Evolutionary conservation across 768 basidiomycete species (phyloP), one percentile per base, ranked within the genome.

Genomic region (Mrakia gelida): DNA sequence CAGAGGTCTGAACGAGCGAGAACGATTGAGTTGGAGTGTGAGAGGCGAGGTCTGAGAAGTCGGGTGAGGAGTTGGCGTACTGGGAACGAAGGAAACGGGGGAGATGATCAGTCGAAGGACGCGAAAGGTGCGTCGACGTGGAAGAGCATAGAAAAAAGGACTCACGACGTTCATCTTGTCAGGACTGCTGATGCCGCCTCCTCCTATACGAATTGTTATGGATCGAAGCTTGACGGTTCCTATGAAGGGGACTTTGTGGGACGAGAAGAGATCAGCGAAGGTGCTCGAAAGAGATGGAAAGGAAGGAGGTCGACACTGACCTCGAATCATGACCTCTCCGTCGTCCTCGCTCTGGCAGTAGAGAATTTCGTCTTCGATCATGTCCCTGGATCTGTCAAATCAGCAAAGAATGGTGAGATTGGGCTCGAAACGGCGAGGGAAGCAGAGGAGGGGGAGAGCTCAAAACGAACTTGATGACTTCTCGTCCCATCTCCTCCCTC

Each of bases 11-110:
- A 11, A 72, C 76, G 28, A 78, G 56, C 32, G 65, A 34, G 73
- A 78, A 70, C 0, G 77, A 65, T 65, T 78, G 77, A 6, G 77
- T 78, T 8, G 77, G 77, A 23, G 63, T 41, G 30, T 67, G 45
- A 1, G 65, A 65, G 16, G 49, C 11, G 4, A 78, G 73, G 28
- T 78, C 77, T 3, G 77, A 75, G 43, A 78, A 78, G 65, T 78
- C 77, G 10, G 77, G 77, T 16, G 73, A 74, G 38, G 72, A 30
- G 73, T 78, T 78, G 72, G 77, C 77, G 54, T 78, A 78, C 77
- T 78, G 77, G 61, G 62, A 28, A 30, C 16, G 26, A 28, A 34
- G 28, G 9, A 8, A 54, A 45, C 21, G 16, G 30, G 38, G n/a
- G 32, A 21, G 65, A 13, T 21, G 49, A 52, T 52, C 49, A 52